These are phyloP conservation scores for Coniochaeta sp. DNA, from an alignment of 2,329 filamentous ascomycete genomes.

Conservation along the genomic window DNA sequence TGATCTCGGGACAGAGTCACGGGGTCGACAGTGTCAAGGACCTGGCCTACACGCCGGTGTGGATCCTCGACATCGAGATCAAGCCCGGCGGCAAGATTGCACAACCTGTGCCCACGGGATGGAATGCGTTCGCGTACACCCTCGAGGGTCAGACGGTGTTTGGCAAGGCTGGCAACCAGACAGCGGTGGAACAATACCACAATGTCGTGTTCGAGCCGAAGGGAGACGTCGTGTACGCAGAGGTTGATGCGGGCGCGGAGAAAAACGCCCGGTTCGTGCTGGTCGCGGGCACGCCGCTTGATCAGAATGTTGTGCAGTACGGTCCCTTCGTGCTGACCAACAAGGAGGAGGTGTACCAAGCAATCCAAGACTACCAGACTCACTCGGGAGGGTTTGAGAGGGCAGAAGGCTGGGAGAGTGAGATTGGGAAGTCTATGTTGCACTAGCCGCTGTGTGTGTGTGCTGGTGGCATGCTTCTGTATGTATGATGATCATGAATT, in stretches of 20 bases:
- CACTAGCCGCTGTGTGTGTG: slow-evolving; percentile 7
- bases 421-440: slow-evolving; percentile 75
- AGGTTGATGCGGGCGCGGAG: slow-evolving; percentile 59
- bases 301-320: slow-evolving; percentile 77
- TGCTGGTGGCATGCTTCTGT: background rate
- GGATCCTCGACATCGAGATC: slow-evolving; percentile 80
- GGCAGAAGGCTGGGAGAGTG: slow-evolving; percentile 70
- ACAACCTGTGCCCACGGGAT: slow-evolving; percentile 69
- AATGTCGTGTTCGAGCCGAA: slow-evolving; percentile 81
- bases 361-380: slow-evolving; percentile 67
- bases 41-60: slow-evolving; percentile 94
- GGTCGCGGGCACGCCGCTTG: slow-evolving; percentile 70
- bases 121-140: slow-evolving; percentile 87
- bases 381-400: slow-evolving; percentile 74
- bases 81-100: slow-evolving; percentile 69
- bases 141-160: slow-evolving; percentile 67
- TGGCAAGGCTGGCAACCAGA: slow-evolving; percentile 41
- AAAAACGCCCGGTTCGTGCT: slow-evolving; percentile 57
- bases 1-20: slow-evolving; percentile 80
- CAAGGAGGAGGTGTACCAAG: slow-evolving; percentile 67
- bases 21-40: slow-evolving; percentile 84
- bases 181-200: slow-evolving; percentile 62
- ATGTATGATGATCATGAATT: background rate
- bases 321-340: slow-evolving; percentile 76
- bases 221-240: slow-evolving; percentile 68